Conservation (phyloP, 331 rosid species). For the Stylosanthes scabra region DNA sequence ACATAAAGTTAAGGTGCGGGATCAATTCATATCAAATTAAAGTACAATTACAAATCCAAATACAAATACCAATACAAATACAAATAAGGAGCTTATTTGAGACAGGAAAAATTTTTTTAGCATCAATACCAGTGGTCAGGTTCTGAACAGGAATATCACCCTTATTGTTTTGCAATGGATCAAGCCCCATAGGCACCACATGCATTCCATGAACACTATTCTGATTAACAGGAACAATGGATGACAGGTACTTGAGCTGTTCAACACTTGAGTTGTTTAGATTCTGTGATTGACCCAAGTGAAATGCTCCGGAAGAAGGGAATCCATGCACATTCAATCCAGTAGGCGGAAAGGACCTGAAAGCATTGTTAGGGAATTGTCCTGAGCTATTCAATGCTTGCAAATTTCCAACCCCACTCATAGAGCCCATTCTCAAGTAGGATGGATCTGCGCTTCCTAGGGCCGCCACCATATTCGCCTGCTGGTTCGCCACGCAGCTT, state of each 20-base stretch:
- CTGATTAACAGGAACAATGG: conserved; percentile 48
- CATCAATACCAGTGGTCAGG: conserved; percentile 48
- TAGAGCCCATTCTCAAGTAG: conserved; percentile 65
- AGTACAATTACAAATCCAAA: no score
- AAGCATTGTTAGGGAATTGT: conserved; percentile 64
- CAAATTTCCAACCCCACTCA: conserved; percentile 64
- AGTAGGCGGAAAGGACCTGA: conserved; percentile 71
- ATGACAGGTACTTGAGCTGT: conserved; percentile 49
- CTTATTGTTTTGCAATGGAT: conserved; percentile 49
- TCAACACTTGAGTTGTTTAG: conserved; percentile 47
- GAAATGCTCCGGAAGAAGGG: conserved; percentile 61
- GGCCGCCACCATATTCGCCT: conserved; percentile 90
- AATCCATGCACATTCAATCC: conserved; percentile 56
- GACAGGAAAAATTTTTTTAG: conserved; percentile 48
- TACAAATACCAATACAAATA: no score
- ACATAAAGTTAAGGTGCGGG: no score
- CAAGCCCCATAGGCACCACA: conserved; percentile 46
- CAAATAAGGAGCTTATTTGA: conserved; percentile 39
- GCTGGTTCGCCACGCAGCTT: conserved; percentile 87
- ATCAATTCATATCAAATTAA: no score
- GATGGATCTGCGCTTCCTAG: conserved; percentile 80
- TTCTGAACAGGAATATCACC: conserved; percentile 36
- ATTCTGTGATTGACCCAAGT: conserved; percentile 52
- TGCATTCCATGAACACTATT: conserved; percentile 59
- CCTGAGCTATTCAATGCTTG: conserved; percentile 60